Evolutionary conservation across 73 alveolate genomes (phyloP).

Genomic region (Tetrahymena borealis): DNA sequence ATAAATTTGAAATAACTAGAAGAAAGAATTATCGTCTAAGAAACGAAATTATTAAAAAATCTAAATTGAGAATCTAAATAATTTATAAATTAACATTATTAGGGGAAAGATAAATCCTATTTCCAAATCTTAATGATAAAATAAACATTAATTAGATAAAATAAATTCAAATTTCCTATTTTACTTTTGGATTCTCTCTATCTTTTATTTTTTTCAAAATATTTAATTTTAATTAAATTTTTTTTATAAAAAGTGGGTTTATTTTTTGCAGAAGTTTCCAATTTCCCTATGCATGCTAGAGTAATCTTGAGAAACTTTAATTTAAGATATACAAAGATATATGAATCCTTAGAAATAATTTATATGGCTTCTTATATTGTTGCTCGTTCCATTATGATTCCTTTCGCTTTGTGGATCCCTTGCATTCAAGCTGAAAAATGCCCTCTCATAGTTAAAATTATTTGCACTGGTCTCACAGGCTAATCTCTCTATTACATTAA

Average conservation of each 20-base stretch:
- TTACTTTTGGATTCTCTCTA: no score
- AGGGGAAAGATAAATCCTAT: no score
- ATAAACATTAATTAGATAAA: no score
- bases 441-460: conserved; percentile 25
- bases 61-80: no score
- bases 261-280: conserved; percentile 43
- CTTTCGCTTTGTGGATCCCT: conserved; percentile 27
- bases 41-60: no score
- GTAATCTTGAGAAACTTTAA: conserved; percentile 20
- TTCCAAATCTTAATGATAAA: no score
- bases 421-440: conserved; percentile 24
- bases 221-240: conserved; percentile 5
- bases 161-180: no score
- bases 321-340: conserved; percentile 21
- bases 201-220: background rate
- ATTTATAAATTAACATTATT: no score
- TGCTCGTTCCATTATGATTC: background rate
- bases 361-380: conserved; percentile 7
- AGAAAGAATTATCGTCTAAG: no score
- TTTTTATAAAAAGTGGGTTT: conserved; percentile 8
- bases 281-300: conserved; percentile 47
- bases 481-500: conserved; percentile 30
- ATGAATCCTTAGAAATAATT: conserved; percentile 18
- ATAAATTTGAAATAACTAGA: no score
- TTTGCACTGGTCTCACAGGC: conserved; percentile 21